phyloP scores from a whole-genome alignment of 176 grass and related monocot species.

The Oryza longistaminata region DNA sequence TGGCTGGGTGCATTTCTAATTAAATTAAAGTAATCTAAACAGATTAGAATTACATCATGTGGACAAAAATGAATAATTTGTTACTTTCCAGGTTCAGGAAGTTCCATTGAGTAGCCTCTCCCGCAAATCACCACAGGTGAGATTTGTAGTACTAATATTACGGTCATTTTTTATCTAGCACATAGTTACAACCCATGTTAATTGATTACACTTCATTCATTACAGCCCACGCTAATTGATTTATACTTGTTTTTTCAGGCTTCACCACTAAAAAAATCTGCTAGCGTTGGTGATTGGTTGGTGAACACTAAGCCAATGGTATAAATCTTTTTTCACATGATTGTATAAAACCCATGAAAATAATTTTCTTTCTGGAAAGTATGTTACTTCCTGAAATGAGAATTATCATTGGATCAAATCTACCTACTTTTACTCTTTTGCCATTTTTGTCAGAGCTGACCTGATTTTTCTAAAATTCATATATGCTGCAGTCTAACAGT shows the following conservation, averaged over 20 bases:
- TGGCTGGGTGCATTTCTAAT: slow-evolving; percentile 17
- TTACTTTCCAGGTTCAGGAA: slow-evolving; percentile 63
- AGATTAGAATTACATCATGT: neutral
- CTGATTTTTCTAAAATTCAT: neutral
- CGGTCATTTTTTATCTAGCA: slow-evolving; percentile 32
- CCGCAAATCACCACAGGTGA: slow-evolving; percentile 72
- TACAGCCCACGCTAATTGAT: slow-evolving; percentile 22
- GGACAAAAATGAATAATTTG: neutral
- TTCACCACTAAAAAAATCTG: slow-evolving; percentile 88
- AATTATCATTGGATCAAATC: neutral
- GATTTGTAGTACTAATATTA: slow-evolving; percentile 15
- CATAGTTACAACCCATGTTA: slow-evolving; percentile 19
- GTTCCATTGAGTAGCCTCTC: slow-evolving; percentile 57
- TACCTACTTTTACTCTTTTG: slow-evolving; percentile 4
- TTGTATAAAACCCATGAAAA: slow-evolving; percentile 16
- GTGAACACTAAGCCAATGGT: slow-evolving; percentile 69
- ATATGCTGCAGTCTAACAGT: slow-evolving; percentile 54
- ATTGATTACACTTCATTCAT: slow-evolving; percentile 3
- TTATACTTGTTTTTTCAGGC: slow-evolving; percentile 52
- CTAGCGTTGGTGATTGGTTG: slow-evolving; percentile 86
- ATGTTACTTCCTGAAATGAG: neutral
- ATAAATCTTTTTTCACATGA: slow-evolving; percentile 33
- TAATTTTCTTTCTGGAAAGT: neutral
- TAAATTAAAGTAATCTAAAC: slow-evolving; percentile 6
- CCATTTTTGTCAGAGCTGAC: neutral